Base-by-base conservation (phyloP, 371 early-diverging fungal genomes). In the Mortierella sp. region DNA sequence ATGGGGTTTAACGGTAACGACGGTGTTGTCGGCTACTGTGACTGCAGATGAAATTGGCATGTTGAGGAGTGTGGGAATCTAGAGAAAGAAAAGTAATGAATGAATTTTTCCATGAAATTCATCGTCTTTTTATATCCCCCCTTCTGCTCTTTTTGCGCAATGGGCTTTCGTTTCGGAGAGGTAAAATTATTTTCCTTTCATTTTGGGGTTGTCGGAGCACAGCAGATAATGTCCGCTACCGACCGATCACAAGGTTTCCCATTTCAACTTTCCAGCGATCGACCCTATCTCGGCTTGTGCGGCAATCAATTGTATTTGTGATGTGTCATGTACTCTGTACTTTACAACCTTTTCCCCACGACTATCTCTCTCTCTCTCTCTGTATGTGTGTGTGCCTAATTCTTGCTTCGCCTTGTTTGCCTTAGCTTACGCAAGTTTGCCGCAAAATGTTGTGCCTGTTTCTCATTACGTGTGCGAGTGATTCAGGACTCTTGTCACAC, bases 1-100 rank as follows among this genome's bases (percentile, higher is more conserved):
- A 24, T 67, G 52, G 30, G 64, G 64, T 55, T 69, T 75, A 65
- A 70, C 37, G 28, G 75, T 54, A 3, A 52, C 63, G 30, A 47
- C 47, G n/a, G 12, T 20, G 49, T 49, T 18, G 32, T 20, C 59
- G 40, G 30, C 28, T 12, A 30, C 62, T 28, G 62, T 59, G 0
- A 49, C 22, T 28, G 37, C 10, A n/a, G 72, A 20, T 57, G 72
- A 71, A 63, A 71, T 71, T 24, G 72, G 72, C 72, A 71, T 71
- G 59, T 49, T 64, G 12, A 12, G 12, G 64, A 20, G 57, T 18
- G 45, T 40, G 28, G 18, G 12, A 32, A 8, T 28, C 30, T 40
- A 55, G 20, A 28, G 22, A 43, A 52, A 59, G 24, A 45, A 32
- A 55, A 45, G 22, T 51, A 26, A 39, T 26, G 66, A 28, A 30